Conservation (phyloP, 345 rosid genomes). For the Zanthoxylum bungeanum region DNA sequence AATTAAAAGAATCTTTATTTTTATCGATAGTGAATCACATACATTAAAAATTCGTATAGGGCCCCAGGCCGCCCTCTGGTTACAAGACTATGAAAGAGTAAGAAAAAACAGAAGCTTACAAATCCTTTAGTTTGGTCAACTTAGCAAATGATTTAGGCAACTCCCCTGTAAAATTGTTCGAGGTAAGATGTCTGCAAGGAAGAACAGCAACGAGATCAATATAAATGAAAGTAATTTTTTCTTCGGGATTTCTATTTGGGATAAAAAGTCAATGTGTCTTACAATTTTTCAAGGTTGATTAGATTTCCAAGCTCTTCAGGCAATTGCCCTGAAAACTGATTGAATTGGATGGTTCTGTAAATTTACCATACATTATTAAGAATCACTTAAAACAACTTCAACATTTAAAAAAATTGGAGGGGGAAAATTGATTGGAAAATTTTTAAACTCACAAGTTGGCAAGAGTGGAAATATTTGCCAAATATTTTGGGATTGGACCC, state of each 20-base stretch:
- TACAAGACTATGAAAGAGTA: neutral
- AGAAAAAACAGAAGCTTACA: constrained; percentile 34
- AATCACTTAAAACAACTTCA: neutral
- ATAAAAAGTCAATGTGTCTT: neutral
- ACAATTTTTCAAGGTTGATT: constrained; percentile 9
- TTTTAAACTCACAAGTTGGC: constrained; percentile 30
- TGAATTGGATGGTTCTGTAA: constrained; percentile 21
- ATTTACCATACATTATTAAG: neutral
- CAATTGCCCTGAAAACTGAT: constrained; percentile 29
- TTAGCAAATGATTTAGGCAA: constrained; percentile 50
- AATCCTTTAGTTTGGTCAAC: constrained; percentile 38
- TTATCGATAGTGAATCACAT: too few species aligned
- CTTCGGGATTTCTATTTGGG: neutral
- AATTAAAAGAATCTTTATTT: too few species aligned
- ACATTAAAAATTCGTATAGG: too few species aligned
- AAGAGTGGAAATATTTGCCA: constrained; percentile 45
- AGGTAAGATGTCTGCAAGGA: constrained; percentile 34
- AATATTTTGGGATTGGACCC: constrained; percentile 49
- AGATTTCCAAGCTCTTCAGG: constrained; percentile 38
- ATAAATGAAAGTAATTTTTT: neutral
- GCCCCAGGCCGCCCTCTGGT: too few species aligned
- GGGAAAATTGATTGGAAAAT: neutral
- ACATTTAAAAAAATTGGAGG: neutral
- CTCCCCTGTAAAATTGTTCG: constrained; percentile 49
- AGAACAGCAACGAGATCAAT: neutral